Evolutionary conservation across 148 eudicot genomes (phyloP).

Genomic region (Camellia granthamiana): DNA sequence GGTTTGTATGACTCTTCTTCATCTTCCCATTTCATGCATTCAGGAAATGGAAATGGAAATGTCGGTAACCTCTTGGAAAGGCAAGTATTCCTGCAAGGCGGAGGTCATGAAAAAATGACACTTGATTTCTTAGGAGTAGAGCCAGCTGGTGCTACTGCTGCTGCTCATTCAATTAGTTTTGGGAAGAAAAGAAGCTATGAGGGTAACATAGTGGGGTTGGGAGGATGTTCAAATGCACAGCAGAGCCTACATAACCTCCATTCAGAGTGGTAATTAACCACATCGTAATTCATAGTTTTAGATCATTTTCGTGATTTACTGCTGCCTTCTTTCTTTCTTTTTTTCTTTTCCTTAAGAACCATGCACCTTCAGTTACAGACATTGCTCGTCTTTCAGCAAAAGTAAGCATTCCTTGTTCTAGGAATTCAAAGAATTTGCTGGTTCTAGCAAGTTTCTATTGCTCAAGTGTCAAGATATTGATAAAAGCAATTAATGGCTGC

Average conservation of each 20-base stretch:
- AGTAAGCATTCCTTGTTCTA: too few relatives aligned
- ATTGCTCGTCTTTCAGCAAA: too few relatives aligned
- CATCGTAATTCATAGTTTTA: neutral
- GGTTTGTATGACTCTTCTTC: conserved; percentile 5
- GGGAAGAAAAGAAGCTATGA: conserved; percentile 19
- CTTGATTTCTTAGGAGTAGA: conserved; percentile 37
- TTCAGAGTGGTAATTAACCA: conserved; percentile 15
- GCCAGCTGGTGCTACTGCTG: neutral
- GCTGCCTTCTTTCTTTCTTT: too few relatives aligned
- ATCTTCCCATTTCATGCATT: conserved; percentile 6
- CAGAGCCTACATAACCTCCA: conserved; percentile 14
- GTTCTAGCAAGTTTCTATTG: too few relatives aligned
- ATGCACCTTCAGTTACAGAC: too few relatives aligned
- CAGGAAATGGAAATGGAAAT: neutral
- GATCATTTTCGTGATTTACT: too few relatives aligned
- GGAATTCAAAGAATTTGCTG: too few relatives aligned
- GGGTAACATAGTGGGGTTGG: conserved; percentile 16
- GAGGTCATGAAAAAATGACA: conserved; percentile 20
- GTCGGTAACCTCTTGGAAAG: conserved; percentile 1
- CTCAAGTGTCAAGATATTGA: too few relatives aligned
- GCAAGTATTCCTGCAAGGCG: conserved; percentile 18
- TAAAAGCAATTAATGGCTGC: too few relatives aligned
- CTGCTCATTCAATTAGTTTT: conserved; percentile 12
- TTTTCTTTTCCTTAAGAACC: too few relatives aligned
- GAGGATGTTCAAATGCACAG: conserved; percentile 16